Conservation (phyloP, 805 yeast genomes). For the Zygoascus flipseniorum region DNA sequence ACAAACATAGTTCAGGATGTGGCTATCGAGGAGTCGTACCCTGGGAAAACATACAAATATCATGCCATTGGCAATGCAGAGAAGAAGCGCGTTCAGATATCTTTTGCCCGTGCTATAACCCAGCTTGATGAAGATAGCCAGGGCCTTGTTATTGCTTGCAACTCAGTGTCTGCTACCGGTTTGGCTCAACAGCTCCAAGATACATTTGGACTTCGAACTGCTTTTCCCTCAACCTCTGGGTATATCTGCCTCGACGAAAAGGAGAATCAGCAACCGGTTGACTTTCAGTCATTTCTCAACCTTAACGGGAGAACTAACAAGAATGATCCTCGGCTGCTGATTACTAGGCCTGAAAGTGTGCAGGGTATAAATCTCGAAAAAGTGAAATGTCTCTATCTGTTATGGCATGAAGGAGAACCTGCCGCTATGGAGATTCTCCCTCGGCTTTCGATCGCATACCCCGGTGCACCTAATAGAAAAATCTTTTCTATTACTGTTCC, state of each 20-base stretch:
- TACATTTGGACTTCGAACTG: not conserved
- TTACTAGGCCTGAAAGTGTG: not conserved
- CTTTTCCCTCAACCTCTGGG: not conserved
- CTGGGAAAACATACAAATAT: not conserved
- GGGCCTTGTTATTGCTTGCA: not conserved
- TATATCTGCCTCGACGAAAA: not conserved
- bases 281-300: not conserved
- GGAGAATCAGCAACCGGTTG: not conserved
- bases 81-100: not conserved
- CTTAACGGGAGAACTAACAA: not conserved
- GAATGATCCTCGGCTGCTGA: not conserved
- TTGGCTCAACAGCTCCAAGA: not conserved
- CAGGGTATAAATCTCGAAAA: not conserved
- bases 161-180: not conserved
- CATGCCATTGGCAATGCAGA: not conserved
- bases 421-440: constrained; percentile 1
- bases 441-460: not conserved
- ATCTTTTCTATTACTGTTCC: not conserved
- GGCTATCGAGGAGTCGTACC: not conserved
- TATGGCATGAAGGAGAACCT: constrained; percentile 4
- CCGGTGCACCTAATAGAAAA: not conserved
- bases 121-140: not conserved
- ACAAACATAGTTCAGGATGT: not conserved
- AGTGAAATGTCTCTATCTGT: not conserved
- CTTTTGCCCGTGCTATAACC: not conserved